phyloP scores from a whole-genome alignment of 768 basidiomycete genomes.

The Paxillus ammoniavirescens region DNA sequence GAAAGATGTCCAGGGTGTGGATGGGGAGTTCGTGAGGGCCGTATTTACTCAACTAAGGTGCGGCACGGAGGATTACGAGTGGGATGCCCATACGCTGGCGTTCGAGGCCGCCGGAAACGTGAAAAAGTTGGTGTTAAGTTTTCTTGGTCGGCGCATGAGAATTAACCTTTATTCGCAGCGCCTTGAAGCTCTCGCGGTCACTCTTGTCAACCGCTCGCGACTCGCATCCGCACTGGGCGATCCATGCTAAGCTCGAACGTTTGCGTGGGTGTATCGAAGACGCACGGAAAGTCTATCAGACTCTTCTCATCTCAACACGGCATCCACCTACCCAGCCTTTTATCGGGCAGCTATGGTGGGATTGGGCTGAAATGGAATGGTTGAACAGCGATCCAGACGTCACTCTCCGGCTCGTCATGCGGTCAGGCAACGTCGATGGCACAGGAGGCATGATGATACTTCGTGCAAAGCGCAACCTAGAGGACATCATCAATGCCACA shows the following conservation, averaged over 20 bases:
- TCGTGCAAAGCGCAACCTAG: constrained; percentile 61
- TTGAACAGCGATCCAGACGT: constrained; percentile 47
- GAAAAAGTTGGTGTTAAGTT: constrained; percentile 45
- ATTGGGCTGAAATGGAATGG: constrained; percentile 89
- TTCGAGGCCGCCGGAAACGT: constrained; percentile 62
- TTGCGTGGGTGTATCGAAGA: constrained; percentile 62
- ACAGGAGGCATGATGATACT: constrained; percentile 53
- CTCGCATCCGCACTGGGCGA: constrained; percentile 66
- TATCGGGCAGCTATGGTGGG: constrained; percentile 64
- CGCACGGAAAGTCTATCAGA: constrained; percentile 76
- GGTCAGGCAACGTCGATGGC: constrained; percentile 52
- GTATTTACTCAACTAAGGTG: constrained; percentile 59
- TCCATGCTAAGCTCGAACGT: constrained; percentile 73
- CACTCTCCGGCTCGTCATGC: constrained; percentile 53
- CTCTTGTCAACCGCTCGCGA: constrained; percentile 56
- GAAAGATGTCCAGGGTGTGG: constrained; percentile 50
- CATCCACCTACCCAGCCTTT: constrained; percentile 34
- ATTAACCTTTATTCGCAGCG: constrained; percentile 40
- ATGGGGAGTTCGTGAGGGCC: constrained; percentile 49
- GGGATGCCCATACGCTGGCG: constrained; percentile 64
- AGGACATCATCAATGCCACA: constrained; percentile 42
- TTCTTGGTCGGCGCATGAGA: neutral
- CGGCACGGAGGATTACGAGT: constrained; percentile 49
- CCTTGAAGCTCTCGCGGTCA: constrained; percentile 63
- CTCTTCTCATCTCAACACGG: constrained; percentile 52